These are phyloP conservation scores for Erythrophleum ivorense DNA, from an alignment of 331 rosid species.

Conservation along the genomic window DNA sequence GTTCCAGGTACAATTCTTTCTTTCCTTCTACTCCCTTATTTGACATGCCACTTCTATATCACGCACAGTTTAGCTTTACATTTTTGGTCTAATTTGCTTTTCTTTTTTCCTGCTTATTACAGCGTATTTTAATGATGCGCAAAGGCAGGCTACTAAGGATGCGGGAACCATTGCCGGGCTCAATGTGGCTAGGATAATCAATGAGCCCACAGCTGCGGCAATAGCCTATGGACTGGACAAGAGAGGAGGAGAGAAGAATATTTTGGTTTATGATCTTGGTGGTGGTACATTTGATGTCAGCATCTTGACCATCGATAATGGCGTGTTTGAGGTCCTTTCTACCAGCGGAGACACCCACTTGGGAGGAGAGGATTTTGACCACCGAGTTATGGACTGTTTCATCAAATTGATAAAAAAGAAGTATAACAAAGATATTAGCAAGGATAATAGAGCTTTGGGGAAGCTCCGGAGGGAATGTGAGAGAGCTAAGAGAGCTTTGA, in stretches of 20 bases:
- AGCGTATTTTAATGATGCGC: conserved; percentile 70
- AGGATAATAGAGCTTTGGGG: conserved; percentile 56
- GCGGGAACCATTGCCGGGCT: conserved; percentile 63
- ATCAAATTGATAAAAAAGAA: conserved; percentile 58
- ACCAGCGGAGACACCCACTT: conserved; percentile 67
- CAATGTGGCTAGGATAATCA: conserved; percentile 58
- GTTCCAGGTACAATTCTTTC: conserved; percentile 57
- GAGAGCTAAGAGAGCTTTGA: conserved; percentile 64
- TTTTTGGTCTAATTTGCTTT: conserved; percentile 9
- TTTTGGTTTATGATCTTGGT: conserved; percentile 63
- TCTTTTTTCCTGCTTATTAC: neutral
- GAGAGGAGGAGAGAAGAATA: conserved; percentile 56
- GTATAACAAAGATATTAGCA: conserved; percentile 56
- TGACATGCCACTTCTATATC: neutral
- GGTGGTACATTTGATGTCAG: conserved; percentile 76
- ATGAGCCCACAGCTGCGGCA: conserved; percentile 63
- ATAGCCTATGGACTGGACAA: conserved; percentile 63
- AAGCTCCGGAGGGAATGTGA: conserved; percentile 67
- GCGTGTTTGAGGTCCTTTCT: conserved; percentile 64
- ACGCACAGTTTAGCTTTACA: neutral
- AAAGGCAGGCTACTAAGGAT: conserved; percentile 65
- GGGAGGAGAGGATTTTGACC: conserved; percentile 73
- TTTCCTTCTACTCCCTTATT: neutral
- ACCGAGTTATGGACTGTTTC: conserved; percentile 62
- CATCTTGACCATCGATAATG: conserved; percentile 60